Conservation (phyloP, 208 protist species). For the Leptomonas pyrrhocoris region DNA sequence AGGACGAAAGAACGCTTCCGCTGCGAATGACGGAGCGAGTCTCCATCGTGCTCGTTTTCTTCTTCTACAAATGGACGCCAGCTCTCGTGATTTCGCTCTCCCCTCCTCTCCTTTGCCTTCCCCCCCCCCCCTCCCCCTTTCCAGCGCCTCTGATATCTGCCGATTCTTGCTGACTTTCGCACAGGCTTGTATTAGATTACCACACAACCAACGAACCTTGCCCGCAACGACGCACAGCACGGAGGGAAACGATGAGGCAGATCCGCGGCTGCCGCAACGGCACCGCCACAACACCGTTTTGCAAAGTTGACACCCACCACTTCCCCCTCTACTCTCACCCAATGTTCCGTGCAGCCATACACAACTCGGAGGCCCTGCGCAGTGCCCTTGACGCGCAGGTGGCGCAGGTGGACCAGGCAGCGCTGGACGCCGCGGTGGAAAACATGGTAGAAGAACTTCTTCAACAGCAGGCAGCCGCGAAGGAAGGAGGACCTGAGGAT, state of each 20-base stretch:
- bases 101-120: too few species aligned
- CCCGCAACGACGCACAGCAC: background rate
- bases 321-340: slow-evolving; percentile 82
- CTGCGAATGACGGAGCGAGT: too few species aligned
- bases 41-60: too few species aligned
- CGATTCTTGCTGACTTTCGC: too few species aligned
- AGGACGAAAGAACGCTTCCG: too few species aligned
- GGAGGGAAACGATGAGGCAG: background rate
- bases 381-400: slow-evolving; percentile 10
- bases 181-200: too few species aligned
- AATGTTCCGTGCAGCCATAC: slow-evolving; percentile 42
- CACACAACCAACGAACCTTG: too few species aligned
- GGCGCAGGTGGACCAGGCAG: slow-evolving; percentile 5
- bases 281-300: background rate
- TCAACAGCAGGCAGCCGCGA: slow-evolving; percentile 17
- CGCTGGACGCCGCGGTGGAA: slow-evolving; percentile 44
- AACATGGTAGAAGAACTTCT: slow-evolving; percentile 54
- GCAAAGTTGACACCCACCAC: slow-evolving; percentile 42
- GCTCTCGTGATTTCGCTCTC: too few species aligned
- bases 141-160: too few species aligned
- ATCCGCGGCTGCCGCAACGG: background rate
- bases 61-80: too few species aligned
- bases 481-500: background rate
- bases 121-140: too few species aligned
- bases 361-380: slow-evolving; percentile 14